These are phyloP conservation scores for Cucurbita pepo DNA, from an alignment of 306 rosid genomes.

Conservation along the genomic window DNA sequence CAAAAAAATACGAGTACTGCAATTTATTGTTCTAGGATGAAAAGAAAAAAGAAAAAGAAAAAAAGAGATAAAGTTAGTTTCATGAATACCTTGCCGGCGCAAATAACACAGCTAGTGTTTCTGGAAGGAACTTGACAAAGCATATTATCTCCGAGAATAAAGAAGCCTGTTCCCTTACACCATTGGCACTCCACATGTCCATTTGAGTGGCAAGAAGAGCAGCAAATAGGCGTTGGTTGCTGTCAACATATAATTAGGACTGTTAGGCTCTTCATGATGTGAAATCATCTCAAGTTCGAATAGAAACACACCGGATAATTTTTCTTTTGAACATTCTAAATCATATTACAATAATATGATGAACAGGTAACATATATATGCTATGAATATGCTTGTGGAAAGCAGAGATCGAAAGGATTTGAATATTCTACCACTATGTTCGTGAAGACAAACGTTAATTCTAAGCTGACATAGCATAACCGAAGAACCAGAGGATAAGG, in stretches of 20 bases:
- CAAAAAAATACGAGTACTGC: neutral
- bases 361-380: neutral
- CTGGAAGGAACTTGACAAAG: slow-evolving; percentile 95
- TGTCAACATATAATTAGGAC: slow-evolving; percentile 15
- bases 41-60: neutral
- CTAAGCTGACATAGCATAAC: neutral
- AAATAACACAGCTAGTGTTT: slow-evolving; percentile 63
- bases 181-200: slow-evolving; percentile 81
- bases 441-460: neutral
- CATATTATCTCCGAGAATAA: slow-evolving; percentile 83
- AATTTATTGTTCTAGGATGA: too few species aligned
- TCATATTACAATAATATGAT: neutral
- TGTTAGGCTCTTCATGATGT: neutral
- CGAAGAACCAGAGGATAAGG: neutral
- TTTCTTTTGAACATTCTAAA: neutral
- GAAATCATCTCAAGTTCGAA: neutral
- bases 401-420: neutral
- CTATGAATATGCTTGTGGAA: too few species aligned
- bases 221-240: slow-evolving; percentile 86
- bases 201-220: slow-evolving; percentile 70
- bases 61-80: neutral
- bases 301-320: neutral
- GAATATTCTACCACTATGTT: neutral
- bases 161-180: slow-evolving; percentile 90
- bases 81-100: slow-evolving; percentile 55